Evolutionary conservation across 2,329 filamentous ascomycete species (phyloP).

Genomic region (Apiospora sp.): DNA sequence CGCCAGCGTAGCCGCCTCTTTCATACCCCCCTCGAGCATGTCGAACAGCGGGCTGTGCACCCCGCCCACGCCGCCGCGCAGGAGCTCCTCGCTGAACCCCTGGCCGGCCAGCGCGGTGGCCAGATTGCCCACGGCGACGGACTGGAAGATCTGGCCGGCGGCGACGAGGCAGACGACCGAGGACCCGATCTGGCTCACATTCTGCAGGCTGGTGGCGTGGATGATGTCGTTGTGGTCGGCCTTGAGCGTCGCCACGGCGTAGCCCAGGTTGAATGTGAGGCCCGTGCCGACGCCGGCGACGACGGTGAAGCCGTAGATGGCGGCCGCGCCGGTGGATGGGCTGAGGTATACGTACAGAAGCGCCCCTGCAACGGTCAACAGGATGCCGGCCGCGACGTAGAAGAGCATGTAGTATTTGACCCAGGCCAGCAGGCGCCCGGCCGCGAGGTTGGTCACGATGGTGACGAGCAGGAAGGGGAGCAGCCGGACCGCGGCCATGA

Average conservation of each 20-base stretch:
- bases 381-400: background rate
- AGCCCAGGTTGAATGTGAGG: conserved; percentile 35
- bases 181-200: conserved; percentile 40
- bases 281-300: background rate
- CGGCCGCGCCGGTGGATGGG: background rate
- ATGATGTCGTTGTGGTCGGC: conserved; percentile 31
- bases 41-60: no score
- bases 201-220: conserved; percentile 39
- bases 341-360: background rate
- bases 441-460: conserved; percentile 15
- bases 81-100: background rate
- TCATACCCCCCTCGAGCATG: no score
- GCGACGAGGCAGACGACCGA: conserved; percentile 32
- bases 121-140: conserved; percentile 27
- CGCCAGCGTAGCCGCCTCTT: no score
- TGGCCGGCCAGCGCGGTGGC: conserved; percentile 11
- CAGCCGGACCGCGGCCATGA: conserved; percentile 33
- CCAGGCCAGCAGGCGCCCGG: conserved; percentile 31
- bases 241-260: conserved; percentile 39
- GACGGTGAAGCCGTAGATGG: background rate
- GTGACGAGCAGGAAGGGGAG: background rate
- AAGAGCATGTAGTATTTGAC: background rate
- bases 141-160: conserved; percentile 39
- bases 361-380: background rate
- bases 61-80: no score